phyloP scores from a whole-genome alignment of 495 filamentous ascomycete genomes.

The Tuber magnatum region DNA sequence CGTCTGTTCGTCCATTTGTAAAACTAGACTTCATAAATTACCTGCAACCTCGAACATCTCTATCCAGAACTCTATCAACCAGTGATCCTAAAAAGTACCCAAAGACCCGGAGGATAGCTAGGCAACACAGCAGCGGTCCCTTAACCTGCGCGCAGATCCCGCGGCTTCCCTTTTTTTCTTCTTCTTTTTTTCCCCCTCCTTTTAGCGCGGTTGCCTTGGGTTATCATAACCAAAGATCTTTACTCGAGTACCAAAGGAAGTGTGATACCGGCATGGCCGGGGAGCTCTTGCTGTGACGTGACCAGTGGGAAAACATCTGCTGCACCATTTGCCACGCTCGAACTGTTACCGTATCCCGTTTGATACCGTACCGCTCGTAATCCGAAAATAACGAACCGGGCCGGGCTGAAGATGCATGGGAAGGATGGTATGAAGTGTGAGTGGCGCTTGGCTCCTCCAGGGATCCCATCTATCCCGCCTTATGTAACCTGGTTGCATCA shows the following conservation, averaged over 20 bases:
- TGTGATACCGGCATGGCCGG: not conserved
- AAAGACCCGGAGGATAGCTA: not conserved
- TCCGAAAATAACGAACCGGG: no score
- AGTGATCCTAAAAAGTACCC: not conserved
- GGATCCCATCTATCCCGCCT: no score
- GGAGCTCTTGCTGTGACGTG: not conserved
- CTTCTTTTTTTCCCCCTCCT: no score
- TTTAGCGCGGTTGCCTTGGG: not conserved
- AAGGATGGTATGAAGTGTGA: no score
- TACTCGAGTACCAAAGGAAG: not conserved
- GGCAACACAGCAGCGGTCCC: not conserved
- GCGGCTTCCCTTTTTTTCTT: not conserved
- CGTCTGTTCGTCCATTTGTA: not conserved
- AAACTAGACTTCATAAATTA: not conserved
- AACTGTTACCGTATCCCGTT: no score
- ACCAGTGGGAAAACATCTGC: not conserved
- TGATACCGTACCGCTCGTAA: no score
- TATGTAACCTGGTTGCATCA: no score
- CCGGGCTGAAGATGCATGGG: no score
- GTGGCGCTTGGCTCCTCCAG: no score
- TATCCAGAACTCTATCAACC: not conserved
- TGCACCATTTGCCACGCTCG: no score
- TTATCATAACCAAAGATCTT: not conserved
- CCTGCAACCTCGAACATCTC: not conserved
- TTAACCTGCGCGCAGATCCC: not conserved